Evolutionary conservation across 768 basidiomycete genomes (phyloP).

Genomic region (Udeniomyces megalosporus): DNA sequence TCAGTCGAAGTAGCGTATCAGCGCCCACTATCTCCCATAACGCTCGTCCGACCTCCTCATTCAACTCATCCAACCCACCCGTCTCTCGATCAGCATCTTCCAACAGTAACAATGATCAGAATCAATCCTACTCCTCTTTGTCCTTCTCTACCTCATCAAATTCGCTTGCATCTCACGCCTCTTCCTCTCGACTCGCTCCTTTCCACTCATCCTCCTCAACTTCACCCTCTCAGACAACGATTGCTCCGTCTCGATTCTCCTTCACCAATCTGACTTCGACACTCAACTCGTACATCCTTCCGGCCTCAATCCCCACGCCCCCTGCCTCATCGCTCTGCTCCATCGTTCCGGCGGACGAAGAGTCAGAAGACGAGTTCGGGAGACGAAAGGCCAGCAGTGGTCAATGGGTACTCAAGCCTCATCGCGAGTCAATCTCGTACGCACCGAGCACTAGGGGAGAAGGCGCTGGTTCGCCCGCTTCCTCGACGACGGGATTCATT

Average conservation of each 20-base stretch:
- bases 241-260: slow-evolving; percentile 10
- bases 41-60: background rate
- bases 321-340: slow-evolving; percentile 7
- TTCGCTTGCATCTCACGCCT: background rate
- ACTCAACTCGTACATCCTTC: slow-evolving; percentile 11
- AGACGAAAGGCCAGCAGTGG: background rate
- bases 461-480: background rate
- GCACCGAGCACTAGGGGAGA: background rate
- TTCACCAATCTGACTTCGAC: slow-evolving; percentile 8
- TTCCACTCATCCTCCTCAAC: no score
- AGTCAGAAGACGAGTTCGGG: background rate
- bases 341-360: slow-evolving; percentile 1
- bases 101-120: background rate
- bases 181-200: background rate
- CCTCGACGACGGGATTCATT: background rate
- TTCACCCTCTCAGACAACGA: background rate
- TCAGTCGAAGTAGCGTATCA: background rate
- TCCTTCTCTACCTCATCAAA: background rate
- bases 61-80: background rate
- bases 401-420: background rate
- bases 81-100: slow-evolving; percentile 14
- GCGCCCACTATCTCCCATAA: background rate
- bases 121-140: slow-evolving; percentile 1
- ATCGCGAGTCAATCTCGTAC: background rate
- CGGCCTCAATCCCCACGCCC: background rate